Evolutionary conservation across 768 basidiomycete species (phyloP), one percentile per base, ranked within the genome.

Genomic region (Auriculariales sp.): DNA sequence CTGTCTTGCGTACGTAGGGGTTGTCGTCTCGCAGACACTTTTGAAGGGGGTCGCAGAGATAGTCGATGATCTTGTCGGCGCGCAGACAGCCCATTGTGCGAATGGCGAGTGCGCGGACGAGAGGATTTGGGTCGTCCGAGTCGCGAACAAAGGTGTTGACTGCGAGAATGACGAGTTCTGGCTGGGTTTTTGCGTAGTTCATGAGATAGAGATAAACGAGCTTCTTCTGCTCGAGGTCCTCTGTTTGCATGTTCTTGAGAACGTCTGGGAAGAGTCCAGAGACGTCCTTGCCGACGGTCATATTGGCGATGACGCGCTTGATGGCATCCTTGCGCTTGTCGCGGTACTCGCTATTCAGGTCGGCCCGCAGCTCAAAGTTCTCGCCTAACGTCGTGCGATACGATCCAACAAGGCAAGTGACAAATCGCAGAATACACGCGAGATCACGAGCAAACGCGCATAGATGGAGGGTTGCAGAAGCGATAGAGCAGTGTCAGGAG

Each of bases 141-240:
- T 99, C 95, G 64, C 72, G 72, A 51, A 99, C 95, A 62, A 99
- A 97, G 6, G 94, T 99, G 62, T 98, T 99, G 53, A 99, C 95
- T 27, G 95, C 95, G 42, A 99, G 75, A 61, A 99, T 98, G 66
- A 97, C 93, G 53, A 98, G 86, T 62, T 99, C 95, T 0, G 95
- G 95, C 61, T 99, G 95, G 0, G 94, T 93, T 63, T 95, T 95
- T 29, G 94, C 94, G 57, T 98, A 99, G 71, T 99, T 99, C 87
- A 98, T 97, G 52, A 99, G 80, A 65, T 97, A 97, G 22, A 95
- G 77, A 60, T 95, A 98, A n/a, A 98, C 95, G 29, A 99, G 84
- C 67, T 99, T 98, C 79, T 98, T 99, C 70, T 98, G 95, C 65
- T 99, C 95, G 49, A 99, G 77, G 64, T 98, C 94, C 47, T 99